Percentiles rank a stretch among this genome's conserved stretches.
Evolutionary conservation across 108 stramenopile species (phyloP).

Genomic region (Skeletonema potamos): DNA sequence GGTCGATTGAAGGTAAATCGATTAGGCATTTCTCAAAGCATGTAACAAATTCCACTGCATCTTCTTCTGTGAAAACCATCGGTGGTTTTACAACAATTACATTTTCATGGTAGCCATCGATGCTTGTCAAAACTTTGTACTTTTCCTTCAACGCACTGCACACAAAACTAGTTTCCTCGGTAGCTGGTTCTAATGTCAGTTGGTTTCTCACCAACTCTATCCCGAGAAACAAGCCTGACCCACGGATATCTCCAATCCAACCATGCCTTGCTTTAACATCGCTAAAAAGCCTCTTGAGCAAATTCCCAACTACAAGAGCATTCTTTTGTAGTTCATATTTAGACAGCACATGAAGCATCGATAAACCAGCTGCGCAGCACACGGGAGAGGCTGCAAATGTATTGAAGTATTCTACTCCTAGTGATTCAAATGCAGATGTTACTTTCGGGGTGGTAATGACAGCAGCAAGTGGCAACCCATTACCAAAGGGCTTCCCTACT

Average conservation of each 20-base stretch:
- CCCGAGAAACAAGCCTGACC: constrained; percentile 92
- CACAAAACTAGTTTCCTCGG: constrained; percentile 73
- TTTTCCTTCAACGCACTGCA: constrained; percentile 74
- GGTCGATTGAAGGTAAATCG: constrained; percentile 29
- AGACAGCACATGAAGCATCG: constrained; percentile 83
- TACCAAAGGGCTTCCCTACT: constrained; percentile 96
- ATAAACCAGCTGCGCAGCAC: constrained; percentile 84
- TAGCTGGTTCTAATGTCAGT: constrained; percentile 61
- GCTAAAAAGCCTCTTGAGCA: constrained; percentile 55
- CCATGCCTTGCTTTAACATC: constrained; percentile 38
- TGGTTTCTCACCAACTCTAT: constrained; percentile 82
- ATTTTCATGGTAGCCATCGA: constrained; percentile 90
- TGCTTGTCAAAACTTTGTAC: constrained; percentile 75
- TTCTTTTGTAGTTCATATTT: constrained; percentile 76
- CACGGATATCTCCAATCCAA: constrained; percentile 92
- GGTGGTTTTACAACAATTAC: constrained; percentile 96
- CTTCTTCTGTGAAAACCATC: constrained; percentile 78
- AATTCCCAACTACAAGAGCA: constrained; percentile 74
- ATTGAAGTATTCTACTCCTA: constrained; percentile 96
- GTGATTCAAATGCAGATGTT: constrained; percentile 77
- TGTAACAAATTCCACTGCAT: constrained; percentile 71
- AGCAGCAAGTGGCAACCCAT: constrained; percentile 95
- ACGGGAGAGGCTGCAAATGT: constrained; percentile 96
- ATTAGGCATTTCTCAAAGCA: constrained; percentile 57
- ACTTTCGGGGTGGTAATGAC: constrained; percentile 78